Evolutionary conservation across 768 basidiomycete species (phyloP), one percentile per base, ranked within the genome.

Genomic region (Rhodotorula toruloides): DNA sequence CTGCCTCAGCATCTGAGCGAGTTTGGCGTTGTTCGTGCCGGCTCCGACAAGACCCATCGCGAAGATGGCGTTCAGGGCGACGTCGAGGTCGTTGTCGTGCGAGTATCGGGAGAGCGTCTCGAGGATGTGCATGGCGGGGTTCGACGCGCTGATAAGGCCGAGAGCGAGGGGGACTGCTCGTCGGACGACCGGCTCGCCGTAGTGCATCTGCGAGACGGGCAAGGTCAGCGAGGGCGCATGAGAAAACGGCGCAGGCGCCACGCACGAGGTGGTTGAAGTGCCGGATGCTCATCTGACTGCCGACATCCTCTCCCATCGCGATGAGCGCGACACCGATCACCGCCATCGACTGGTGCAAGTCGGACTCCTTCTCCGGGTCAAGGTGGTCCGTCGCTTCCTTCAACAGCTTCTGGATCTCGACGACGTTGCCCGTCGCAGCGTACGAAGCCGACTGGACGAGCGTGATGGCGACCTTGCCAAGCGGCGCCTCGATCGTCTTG

Each of bases 1-100:
- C 76, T 93, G 91, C 47, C 96, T 83, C 39, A 99, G 84, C 94
- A 99, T 96, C 79, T 99, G 96, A 19, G 88, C 94, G 44, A 99
- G 82, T 44, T 92, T 86, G 21, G 96, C 96, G 72, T 99, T 98
- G 79, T 99, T 99, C n/a, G 91, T 92, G 39, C 96, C 96, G 3
- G 94, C 94, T 37, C 96, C 96, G 57, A 98, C 88, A 32, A 99
- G 83, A 66, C 96, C 96, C 94, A 99, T 97, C 4, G 93, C 93
- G 74, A 98, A 90, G 79, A 99, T 97, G 34, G 96, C 90, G 75
- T 97, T 98, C 56, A 91, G 84, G 0, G 94, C 96, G 16, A 99
- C 96, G 48, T 85, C 83, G n/a, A 98, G 85, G 79, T 99, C 96
- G 74, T 89, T 92, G 81, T 99, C 94, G 81, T 99, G 96, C 66